Conservation (phyloP, 2,329 filamentous ascomycete genomes). For the Neurospora sp. region DNA sequence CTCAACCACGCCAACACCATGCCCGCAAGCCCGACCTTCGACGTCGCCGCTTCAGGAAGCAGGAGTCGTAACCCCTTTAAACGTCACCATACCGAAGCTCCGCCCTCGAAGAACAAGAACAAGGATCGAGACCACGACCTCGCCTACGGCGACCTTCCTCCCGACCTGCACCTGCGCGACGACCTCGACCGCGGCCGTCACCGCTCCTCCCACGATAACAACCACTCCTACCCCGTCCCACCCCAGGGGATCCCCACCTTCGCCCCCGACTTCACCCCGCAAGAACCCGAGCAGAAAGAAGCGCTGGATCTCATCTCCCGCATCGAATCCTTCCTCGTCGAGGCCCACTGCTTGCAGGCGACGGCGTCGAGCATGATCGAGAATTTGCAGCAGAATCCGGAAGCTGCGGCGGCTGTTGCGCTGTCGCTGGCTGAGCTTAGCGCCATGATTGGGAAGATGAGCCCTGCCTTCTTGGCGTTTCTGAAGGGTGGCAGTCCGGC, state of each 20-base stretch:
- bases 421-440: constrained; percentile 88
- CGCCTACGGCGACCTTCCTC: constrained; percentile 76
- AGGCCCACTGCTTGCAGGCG: constrained; percentile 82
- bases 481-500: constrained; percentile 77
- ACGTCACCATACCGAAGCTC: constrained; percentile 20
- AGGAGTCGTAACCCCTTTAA: constrained; percentile 6
- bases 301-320: constrained; percentile 52
- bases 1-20: constrained; percentile 26
- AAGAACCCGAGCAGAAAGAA: constrained; percentile 36
- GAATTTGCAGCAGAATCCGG: constrained; percentile 60
- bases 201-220: background rate
- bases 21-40: constrained; percentile 7
- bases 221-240: constrained; percentile 7
- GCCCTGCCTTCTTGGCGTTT: constrained; percentile 64
- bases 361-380: constrained; percentile 74
- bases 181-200: constrained; percentile 29
- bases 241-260: constrained; percentile 13
- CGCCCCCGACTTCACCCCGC: constrained; percentile 32
- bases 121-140: constrained; percentile 48
- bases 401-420: constrained; percentile 88
- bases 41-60: background rate
- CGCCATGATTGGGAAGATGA: constrained; percentile 71
- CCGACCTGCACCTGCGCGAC: constrained; percentile 47
- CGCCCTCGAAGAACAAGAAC: constrained; percentile 26
- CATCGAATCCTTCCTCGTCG: constrained; percentile 70